Percentiles rank a stretch among this genome's conserved stretches.
Conservation (phyloP, 305 asterid species). For the Lippia alba region DNA sequence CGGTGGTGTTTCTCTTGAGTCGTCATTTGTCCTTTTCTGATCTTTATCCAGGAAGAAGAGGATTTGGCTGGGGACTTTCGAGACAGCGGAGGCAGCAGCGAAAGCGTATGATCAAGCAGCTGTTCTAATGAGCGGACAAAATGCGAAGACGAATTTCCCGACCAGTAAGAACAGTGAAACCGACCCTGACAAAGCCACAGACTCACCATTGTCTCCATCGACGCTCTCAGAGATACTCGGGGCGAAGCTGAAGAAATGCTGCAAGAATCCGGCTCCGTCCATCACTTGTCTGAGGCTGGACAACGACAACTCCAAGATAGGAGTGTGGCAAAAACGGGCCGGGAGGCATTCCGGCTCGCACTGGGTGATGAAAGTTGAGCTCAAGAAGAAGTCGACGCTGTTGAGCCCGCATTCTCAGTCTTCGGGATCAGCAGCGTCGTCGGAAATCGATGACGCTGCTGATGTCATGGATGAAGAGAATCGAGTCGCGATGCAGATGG, state of each 20-base stretch:
- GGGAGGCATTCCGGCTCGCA: slow-evolving; percentile 59
- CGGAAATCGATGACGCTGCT: slow-evolving; percentile 31
- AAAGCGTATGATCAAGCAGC: slow-evolving; percentile 84
- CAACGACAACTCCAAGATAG: slow-evolving; percentile 62
- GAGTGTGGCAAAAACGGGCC: slow-evolving; percentile 82
- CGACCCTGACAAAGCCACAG: neutral
- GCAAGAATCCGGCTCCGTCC: slow-evolving; percentile 78
- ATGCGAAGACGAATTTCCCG: slow-evolving; percentile 75
- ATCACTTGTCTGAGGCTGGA: slow-evolving; percentile 80
- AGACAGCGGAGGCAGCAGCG: slow-evolving; percentile 86
- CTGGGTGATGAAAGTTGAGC: slow-evolving; percentile 85
- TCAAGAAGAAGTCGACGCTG: slow-evolving; percentile 35
- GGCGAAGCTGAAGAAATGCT: slow-evolving; percentile 72
- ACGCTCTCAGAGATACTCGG: slow-evolving; percentile 50
- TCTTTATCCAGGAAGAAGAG: slow-evolving; percentile 65
- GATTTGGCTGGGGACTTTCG: slow-evolving; percentile 89
- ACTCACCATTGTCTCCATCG: slow-evolving; percentile 22
- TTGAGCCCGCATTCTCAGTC: slow-evolving; percentile 26
- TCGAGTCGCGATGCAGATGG: slow-evolving; percentile 76
- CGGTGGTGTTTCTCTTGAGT: neutral
- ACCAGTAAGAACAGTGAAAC: slow-evolving; percentile 16
- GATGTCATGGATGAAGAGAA: slow-evolving; percentile 63
- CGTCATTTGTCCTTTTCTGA: neutral
- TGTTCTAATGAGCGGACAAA: slow-evolving; percentile 76
- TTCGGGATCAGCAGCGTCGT: slow-evolving; percentile 20